phyloP scores from a whole-genome alignment of 2,329 filamentous ascomycete species.

The Trichoderma atrobrunneum region DNA sequence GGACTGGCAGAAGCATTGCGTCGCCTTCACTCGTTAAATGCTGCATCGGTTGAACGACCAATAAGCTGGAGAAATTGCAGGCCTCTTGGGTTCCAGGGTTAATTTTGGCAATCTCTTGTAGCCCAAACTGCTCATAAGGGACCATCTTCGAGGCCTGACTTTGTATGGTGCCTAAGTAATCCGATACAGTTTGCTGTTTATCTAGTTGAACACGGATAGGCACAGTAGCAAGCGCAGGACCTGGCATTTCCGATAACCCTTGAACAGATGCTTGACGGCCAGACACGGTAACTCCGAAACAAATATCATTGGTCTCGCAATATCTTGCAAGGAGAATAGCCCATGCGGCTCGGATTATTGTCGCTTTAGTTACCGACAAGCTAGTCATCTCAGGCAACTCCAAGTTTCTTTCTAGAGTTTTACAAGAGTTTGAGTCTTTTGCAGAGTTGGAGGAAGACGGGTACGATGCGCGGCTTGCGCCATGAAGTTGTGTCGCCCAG shows the following conservation, averaged over 20 bases:
- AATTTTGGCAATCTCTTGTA: slow-evolving; percentile 14
- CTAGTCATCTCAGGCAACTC: neutral
- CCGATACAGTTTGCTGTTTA: neutral
- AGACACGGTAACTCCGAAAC: slow-evolving; percentile 25
- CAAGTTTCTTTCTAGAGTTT: neutral
- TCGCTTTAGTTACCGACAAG: slow-evolving; percentile 14
- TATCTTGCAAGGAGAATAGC: slow-evolving; percentile 22
- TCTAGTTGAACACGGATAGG: slow-evolving; percentile 20
- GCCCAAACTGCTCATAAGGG: slow-evolving; percentile 24
- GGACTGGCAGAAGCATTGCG: neutral
- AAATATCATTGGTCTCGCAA: slow-evolving; percentile 18
- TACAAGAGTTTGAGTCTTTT: neutral
- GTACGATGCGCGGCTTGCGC: neutral
- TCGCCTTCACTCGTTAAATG: neutral
- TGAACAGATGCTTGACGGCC: slow-evolving; percentile 20
- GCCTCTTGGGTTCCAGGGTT: neutral
- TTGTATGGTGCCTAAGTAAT: slow-evolving; percentile 17
- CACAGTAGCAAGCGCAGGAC: slow-evolving; percentile 19
- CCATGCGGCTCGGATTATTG: slow-evolving; percentile 25
- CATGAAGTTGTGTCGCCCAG: neutral
- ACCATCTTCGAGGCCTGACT: slow-evolving; percentile 21
- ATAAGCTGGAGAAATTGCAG: neutral
- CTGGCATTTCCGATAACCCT: slow-evolving; percentile 15
- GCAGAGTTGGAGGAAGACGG: neutral
- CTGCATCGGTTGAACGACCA: slow-evolving; percentile 5